Evolutionary conservation across 306 rosid species (phyloP).

Genomic region (Bauhinia variegata): DNA sequence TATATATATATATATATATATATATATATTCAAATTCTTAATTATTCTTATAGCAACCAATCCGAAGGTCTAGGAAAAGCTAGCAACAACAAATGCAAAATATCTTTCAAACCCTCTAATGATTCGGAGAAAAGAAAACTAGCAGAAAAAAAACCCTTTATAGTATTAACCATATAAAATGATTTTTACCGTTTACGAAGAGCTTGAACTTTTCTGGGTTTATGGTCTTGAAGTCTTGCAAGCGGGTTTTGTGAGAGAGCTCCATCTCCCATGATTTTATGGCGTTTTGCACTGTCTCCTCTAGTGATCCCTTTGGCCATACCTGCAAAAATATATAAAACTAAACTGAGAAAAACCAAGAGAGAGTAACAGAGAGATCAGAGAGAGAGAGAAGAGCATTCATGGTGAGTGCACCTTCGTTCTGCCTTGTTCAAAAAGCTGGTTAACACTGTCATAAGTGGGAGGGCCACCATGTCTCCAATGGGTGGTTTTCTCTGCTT

Average conservation of each 20-base stretch:
- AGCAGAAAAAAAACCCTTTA: conserved; percentile 6
- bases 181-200: conserved; percentile 49
- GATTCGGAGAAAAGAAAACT: not conserved
- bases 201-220: conserved; percentile 57
- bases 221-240: conserved; percentile 51
- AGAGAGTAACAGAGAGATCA: not conserved
- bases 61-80: not conserved
- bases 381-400: conserved; percentile 9
- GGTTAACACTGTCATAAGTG: conserved; percentile 52
- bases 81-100: not conserved
- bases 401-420: conserved; percentile 57
- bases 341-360: not conserved
- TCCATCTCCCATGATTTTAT: conserved; percentile 65
- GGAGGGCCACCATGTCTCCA: conserved; percentile 90
- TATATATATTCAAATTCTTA: not conserved
- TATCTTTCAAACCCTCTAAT: not conserved
- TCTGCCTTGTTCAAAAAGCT: conserved; percentile 71
- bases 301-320: conserved; percentile 60
- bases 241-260: conserved; percentile 57
- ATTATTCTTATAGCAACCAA: not conserved
- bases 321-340: conserved; percentile 38
- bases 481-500: conserved; percentile 25
- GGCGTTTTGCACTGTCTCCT: conserved; percentile 58
- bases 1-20: too few species aligned
- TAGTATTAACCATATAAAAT: too few species aligned